Evolutionary conservation across 164 flowering plant species (phyloP), one percentile per base, ranked within the genome.

Genomic region (Aristolochia fimbriata): DNA sequence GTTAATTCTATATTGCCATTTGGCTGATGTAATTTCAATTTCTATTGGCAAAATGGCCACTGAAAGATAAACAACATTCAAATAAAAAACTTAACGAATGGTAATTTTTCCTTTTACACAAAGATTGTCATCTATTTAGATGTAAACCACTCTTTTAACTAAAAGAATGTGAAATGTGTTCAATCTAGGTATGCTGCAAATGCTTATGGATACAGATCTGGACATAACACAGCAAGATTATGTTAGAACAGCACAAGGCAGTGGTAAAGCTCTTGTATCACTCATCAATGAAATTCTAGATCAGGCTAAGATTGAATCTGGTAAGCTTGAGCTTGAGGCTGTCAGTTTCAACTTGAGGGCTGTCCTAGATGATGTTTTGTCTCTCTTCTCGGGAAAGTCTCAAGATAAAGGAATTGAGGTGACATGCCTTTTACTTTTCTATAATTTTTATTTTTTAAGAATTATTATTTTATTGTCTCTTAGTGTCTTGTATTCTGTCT

Each of bases 271-370:
- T 73, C 81, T 93, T 23, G 86, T 93, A 27, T 83, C 97, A 15
- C 85, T 93, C 31, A 86, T 90, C 70, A 93, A 93, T 71, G 91
- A 78, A 74, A 95, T 90, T 62, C 73, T 93, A 65, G 99, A 90
- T 73, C 99, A 86, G 70, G 99, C 99, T 53, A 88, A 85, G 74
- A 91, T 91, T 56, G 97, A 93, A 77, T 81, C 91, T 60, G 97
- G 97, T 47, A 93, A 85, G 68, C 89, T 93, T 62, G 99, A 90
- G 81, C 97, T 93, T 27, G 97, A 88, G 72, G 88, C 80, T 48
- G 84, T 91, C 25, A 69, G 60, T 47, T 93, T 93, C 74, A 80
- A 90, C 73, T 70, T 83, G 55, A 77, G 93, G n/a, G 82, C 78
- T n/a, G 74, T 83, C 64, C 61, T 93, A 63, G 99, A 90, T 72